phyloP scores from a whole-genome alignment of 2,329 filamentous ascomycete genomes.

The Lasiodiplodia sp. region DNA sequence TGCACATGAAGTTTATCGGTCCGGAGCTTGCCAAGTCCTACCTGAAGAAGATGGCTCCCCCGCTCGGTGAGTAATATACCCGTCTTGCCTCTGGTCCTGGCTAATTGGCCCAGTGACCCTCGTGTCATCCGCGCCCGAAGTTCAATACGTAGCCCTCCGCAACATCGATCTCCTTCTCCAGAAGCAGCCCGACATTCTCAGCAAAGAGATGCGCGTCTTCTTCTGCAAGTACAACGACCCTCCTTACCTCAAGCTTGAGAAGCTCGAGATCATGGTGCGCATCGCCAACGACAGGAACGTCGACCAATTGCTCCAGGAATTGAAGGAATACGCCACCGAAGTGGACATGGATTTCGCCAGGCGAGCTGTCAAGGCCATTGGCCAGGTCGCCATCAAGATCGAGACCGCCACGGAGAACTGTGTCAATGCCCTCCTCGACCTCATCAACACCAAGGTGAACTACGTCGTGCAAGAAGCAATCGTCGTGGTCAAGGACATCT shows the following conservation, averaged over 20 bases:
- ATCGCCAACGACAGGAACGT: constrained; percentile 98
- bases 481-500: constrained; percentile 99
- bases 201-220: constrained; percentile 96
- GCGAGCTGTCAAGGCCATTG: constrained; percentile 92
- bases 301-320: constrained; percentile 89
- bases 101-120: constrained; percentile 75
- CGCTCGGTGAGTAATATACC: constrained; percentile 70
- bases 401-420: constrained; percentile 94
- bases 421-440: constrained; percentile 88
- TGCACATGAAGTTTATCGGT: constrained; percentile 88
- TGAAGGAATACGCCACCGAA: constrained; percentile 97
- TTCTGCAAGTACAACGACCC: constrained; percentile 99
- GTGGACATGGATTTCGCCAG: constrained; percentile 99
- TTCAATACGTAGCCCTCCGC: constrained; percentile 94
- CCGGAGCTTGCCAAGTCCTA: constrained; percentile 83
- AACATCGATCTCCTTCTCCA: constrained; percentile 97
- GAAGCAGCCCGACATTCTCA: constrained; percentile 94
- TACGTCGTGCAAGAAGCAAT: constrained; percentile 98
- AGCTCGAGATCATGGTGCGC: constrained; percentile 98
- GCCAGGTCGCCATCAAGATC: constrained; percentile 98
- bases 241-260: constrained; percentile 95
- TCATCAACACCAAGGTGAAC: constrained; percentile 97
- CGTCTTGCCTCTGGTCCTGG: constrained; percentile 29
- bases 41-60: constrained; percentile 98
- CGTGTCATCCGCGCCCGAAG: constrained; percentile 93